Percentiles rank a stretch among this genome's conserved stretches.
Conservation (phyloP, 1,284 basidiomycete species). For the Peniophora sp. region DNA sequence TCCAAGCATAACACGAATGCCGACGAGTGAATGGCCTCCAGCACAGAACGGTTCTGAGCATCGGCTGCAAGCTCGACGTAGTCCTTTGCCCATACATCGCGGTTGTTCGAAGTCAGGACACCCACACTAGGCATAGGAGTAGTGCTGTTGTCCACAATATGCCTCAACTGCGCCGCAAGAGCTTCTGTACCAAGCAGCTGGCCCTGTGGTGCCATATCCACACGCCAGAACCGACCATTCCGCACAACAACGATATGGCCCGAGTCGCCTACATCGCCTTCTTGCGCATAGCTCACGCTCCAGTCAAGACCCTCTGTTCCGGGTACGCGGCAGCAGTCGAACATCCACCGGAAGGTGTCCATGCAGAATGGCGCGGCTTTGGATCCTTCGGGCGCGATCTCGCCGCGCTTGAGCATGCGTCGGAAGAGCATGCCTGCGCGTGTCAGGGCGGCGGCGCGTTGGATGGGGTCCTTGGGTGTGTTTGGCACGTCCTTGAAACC, state of each 20-base stretch:
- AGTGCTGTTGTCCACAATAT: slow-evolving; percentile 61
- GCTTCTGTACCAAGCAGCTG: slow-evolving; percentile 63
- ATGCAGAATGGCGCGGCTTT: slow-evolving; percentile 78
- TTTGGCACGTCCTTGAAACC: slow-evolving; percentile 63
- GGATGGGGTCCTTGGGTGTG: slow-evolving; percentile 47
- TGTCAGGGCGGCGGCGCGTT: slow-evolving; percentile 68
- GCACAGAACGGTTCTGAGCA: slow-evolving; percentile 51
- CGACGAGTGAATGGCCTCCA: slow-evolving; percentile 73
- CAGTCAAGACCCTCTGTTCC: slow-evolving; percentile 67
- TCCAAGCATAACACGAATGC: slow-evolving; percentile 82
- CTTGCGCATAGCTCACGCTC: slow-evolving; percentile 61
- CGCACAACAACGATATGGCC: slow-evolving; percentile 75
- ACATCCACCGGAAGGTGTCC: slow-evolving; percentile 94
- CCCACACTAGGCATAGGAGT: slow-evolving; percentile 69
- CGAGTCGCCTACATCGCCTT: slow-evolving; percentile 54
- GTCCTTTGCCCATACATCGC: slow-evolving; percentile 83
- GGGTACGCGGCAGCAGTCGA: slow-evolving; percentile 83
- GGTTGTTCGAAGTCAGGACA: slow-evolving; percentile 67
- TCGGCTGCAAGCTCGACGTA: slow-evolving; percentile 51
- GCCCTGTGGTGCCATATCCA: slow-evolving; percentile 51
- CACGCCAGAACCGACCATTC: slow-evolving; percentile 72
- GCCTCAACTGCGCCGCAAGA: slow-evolving; percentile 63
- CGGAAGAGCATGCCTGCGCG: slow-evolving; percentile 70
- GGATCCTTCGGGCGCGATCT: slow-evolving; percentile 62
- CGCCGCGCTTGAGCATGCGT: slow-evolving; percentile 56